Evolutionary conservation across 306 rosid genomes (phyloP).

Genomic region (Casuarina equisetifolia): DNA sequence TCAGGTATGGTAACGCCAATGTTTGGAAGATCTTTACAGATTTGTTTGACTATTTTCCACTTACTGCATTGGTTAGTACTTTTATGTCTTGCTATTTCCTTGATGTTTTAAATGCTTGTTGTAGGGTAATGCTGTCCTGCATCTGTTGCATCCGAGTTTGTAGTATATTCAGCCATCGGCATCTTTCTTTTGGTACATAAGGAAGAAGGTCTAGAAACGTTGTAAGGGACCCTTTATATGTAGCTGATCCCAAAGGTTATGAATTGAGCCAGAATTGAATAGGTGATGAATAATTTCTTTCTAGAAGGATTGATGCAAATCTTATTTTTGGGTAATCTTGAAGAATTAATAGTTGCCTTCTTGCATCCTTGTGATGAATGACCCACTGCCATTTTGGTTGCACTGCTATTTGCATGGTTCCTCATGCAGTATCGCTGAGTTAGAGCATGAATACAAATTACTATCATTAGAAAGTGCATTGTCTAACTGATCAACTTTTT

Average conservation of each 20-base stretch:
- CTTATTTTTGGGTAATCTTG: neutral
- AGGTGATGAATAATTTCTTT: neutral
- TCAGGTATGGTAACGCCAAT: conserved; percentile 96
- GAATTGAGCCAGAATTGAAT: neutral
- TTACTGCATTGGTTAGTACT: conserved; percentile 91
- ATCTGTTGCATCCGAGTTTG: conserved; percentile 6
- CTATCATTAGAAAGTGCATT: neutral
- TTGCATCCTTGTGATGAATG: neutral
- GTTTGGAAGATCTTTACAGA: conserved; percentile 96
- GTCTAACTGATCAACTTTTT: neutral
- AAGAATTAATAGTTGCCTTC: neutral
- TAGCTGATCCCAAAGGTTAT: neutral
- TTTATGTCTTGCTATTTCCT: neutral
- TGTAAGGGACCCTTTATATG: conserved; percentile 1
- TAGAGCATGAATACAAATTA: neutral
- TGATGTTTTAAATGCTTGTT: conserved; percentile 9
- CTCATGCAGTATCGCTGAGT: neutral
- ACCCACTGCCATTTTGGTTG: neutral
- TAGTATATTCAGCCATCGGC: conserved; percentile 5
- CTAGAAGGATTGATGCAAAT: neutral
- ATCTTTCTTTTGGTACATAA: neutral
- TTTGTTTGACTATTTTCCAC: conserved; percentile 93
- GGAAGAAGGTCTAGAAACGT: neutral
- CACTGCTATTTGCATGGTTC: neutral
- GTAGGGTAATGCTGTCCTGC: neutral